Evolutionary conservation across 2,329 filamentous ascomycete species (phyloP).

Genomic region (Lasiodiplodia sp.): DNA sequence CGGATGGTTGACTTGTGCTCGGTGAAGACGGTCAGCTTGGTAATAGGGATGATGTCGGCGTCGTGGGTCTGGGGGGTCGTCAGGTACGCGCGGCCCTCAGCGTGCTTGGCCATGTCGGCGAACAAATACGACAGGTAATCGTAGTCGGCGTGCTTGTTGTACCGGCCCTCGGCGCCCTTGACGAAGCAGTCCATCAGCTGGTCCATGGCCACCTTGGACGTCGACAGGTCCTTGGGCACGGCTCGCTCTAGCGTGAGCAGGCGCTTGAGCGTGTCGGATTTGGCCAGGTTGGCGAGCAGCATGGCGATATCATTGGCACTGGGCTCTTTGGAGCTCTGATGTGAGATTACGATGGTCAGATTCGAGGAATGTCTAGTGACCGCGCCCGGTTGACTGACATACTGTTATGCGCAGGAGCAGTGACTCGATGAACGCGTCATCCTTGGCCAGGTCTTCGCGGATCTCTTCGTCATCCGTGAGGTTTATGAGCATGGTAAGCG

Average conservation of each 20-base stretch:
- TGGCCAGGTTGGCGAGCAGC: conserved; percentile 90
- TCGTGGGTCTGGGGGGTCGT: conserved; percentile 78
- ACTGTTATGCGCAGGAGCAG: conserved; percentile 77
- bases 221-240: conserved; percentile 72
- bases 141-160: conserved; percentile 85
- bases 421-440: conserved; percentile 81
- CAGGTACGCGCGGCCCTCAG: conserved; percentile 77
- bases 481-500: conserved; percentile 88
- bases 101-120: conserved; percentile 84
- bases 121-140: conserved; percentile 96
- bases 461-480: conserved; percentile 79
- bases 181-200: conserved; percentile 97
- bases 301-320: conserved; percentile 88
- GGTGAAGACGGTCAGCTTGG: conserved; percentile 93
- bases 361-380: conserved; percentile 8
- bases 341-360: background rate
- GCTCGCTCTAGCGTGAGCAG: conserved; percentile 73
- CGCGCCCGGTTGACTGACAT: conserved; percentile 59
- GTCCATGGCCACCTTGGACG: conserved; percentile 78
- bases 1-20: conserved; percentile 85
- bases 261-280: conserved; percentile 75
- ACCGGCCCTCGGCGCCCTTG: conserved; percentile 80
- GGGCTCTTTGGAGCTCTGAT: conserved; percentile 74
- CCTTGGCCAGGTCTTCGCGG: conserved; percentile 73
- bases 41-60: conserved; percentile 78